Evolutionary conservation across 164 flowering plant species (phyloP).

Genomic region (Paratinospora sagittata): DNA sequence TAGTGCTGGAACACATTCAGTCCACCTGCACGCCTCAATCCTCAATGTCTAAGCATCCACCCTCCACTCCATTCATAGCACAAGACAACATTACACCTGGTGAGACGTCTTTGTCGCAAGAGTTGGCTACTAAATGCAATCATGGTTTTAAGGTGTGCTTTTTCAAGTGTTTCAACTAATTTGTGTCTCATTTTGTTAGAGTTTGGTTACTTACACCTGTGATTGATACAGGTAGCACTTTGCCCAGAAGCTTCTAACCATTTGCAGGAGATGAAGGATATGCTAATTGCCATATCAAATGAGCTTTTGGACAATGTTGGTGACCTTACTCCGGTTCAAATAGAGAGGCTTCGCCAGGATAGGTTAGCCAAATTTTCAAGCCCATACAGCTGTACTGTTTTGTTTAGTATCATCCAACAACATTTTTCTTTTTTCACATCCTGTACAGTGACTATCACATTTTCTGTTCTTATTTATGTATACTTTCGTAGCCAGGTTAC

Average conservation of each 20-base stretch:
- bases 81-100: conserved; percentile 22
- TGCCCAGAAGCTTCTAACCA: conserved; percentile 76
- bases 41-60: conserved; percentile 39
- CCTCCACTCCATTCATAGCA: conserved; percentile 36
- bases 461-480: conserved; percentile 5
- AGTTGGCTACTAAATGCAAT: conserved; percentile 54
- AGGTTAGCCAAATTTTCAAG: conserved; percentile 37
- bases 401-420: neutral
- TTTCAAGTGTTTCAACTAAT: neutral
- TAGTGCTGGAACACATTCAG: conserved; percentile 73
- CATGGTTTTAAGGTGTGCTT: conserved; percentile 72
- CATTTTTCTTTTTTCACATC: neutral
- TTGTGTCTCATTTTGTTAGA: neutral
- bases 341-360: conserved; percentile 75
- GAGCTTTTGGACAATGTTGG: conserved; percentile 72
- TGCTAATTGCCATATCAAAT: conserved; percentile 68
- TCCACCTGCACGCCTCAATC: conserved; percentile 67
- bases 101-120: conserved; percentile 47
- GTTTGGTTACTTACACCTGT: conserved; percentile 12
- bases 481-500: conserved; percentile 40
- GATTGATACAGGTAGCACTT: conserved; percentile 56
- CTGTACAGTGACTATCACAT: neutral
- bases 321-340: conserved; percentile 40
- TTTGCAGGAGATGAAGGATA: conserved; percentile 86
- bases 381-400: neutral